Base-by-base conservation (phyloP, 441 rosid genomes). In the Bocquillonia castaneifolia region DNA sequence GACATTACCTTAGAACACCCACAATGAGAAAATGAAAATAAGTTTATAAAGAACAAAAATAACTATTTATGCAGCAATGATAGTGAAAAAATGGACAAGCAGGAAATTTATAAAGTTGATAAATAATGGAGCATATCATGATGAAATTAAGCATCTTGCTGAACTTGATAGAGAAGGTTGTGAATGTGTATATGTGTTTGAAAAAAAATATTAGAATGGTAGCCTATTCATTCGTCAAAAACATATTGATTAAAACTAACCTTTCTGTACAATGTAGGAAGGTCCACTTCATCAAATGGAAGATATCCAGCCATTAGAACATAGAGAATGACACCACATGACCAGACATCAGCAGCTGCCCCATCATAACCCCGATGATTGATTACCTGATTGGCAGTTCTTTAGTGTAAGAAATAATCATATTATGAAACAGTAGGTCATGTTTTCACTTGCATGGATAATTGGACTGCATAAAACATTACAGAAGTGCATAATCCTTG, bases 321-420 rank as follows among this genome's bases (percentile, higher is more conserved):
- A 68, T 80, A 94, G 65, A 94, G 94, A 71, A 94, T 82, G 29
- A 94, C 94, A 39, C 97, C 99, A 51, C 96, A 94, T 60, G 99
- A 94, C 97, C 99, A 94, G 52, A 91, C 66, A 69, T 91, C 99
- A 66, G 99, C 96, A 71, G 90, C 87, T 55, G 97, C 89, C 66
- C 99, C 99, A 72, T 85, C 87, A 72, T 94, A 94, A 65, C 97
- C 97, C 36, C 51, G 85, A 74, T 85, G 72, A 74, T 85, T 58
- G 36, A 91, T 90, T 34, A 94, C 97, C 95, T 86, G 74, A 74
- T 40, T 37, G 29, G 67, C 40, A 66, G 64, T 54, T 3, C 31
- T 15, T 59, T 40, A 17, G 9, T 8, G 36, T 44, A 29, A 71
- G 66, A 76, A 52, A 59, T 53, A 42, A 6, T 60, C 39, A 64